Base-by-base conservation (phyloP, 441 rosid genomes). In the Gossypium gossypioides region DNA sequence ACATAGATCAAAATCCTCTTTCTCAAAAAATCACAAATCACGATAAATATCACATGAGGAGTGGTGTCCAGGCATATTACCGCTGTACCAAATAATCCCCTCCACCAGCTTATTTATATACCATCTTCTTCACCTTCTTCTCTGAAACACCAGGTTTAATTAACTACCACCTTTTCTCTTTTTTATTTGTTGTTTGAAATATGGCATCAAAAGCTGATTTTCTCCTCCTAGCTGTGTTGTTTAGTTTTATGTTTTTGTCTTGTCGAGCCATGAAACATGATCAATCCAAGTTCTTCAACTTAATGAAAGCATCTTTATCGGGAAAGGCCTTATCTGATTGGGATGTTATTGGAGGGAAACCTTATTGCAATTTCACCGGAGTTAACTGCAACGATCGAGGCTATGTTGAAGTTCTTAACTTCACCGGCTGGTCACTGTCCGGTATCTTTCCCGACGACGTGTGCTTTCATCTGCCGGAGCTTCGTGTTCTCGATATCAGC, bases 301-400 rank as follows among this genome's bases (percentile, higher is more conserved):
- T 87, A 25, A 80, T 89, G 87, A 89, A 75, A 79, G 15, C 58
- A 73, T 89, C 90, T 15, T 76, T 92, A 9, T 82, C 86, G n/a
- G 96, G 94, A 68, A 66, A 78, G 0, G 79, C 83, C 62, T 73
- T 92, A 72, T 79, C 85, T 24, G 81, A 80, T 72, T 94, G 99
- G 99, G 80, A 89, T 48, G 52, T 76, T 51, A 56, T 56, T 12
- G 88, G 81, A 60, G 78, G 72, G 37, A 76, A 70, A 60, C 51
- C 79, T 50, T 79, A 51, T 80, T 92, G 99, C 84, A 84, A 89
- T 77, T 88, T 88, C 80, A 79, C 80, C 2, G 97, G 97, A 24
- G 84, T 94, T 64, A 18, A 75, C 77, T 94, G 99, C 82, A 81
- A 94, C 61, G 54, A 55, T 54, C 63, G 61, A 69, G 97, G 96